Conservation (phyloP, 164 flowering plant genomes). For the Vitis cinerea region DNA sequence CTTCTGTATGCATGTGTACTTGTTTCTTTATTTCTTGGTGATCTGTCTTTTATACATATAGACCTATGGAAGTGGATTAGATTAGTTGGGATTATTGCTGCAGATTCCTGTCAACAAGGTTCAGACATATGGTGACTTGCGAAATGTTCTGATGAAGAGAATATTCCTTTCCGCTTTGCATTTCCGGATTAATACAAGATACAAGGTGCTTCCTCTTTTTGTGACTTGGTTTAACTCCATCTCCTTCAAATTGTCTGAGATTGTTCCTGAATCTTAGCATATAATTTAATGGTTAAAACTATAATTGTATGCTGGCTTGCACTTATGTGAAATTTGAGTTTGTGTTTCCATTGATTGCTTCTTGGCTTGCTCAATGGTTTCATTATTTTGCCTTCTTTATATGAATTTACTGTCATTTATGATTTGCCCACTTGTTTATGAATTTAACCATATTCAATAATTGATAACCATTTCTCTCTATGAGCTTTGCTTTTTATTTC, state of each 20-base stretch:
- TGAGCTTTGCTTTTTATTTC: too few species aligned
- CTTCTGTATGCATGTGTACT: too few species aligned
- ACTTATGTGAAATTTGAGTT: too few species aligned
- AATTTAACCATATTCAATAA: not conserved
- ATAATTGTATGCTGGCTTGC: too few species aligned
- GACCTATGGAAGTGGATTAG: not conserved
- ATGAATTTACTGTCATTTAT: not conserved
- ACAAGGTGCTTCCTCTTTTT: slow-evolving; percentile 57
- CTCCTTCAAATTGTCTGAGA: too few species aligned
- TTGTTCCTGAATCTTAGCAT: too few species aligned
- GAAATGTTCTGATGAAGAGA: slow-evolving; percentile 93
- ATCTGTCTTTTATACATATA: too few species aligned
- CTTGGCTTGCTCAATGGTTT: too few species aligned
- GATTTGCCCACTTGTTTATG: not conserved
- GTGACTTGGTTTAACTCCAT: too few species aligned
- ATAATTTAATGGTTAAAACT: too few species aligned
- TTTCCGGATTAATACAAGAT: slow-evolving; percentile 94
- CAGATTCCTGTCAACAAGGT: slow-evolving; percentile 92
- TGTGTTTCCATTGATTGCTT: too few species aligned
- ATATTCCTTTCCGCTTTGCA: slow-evolving; percentile 96
- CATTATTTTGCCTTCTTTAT: not conserved
- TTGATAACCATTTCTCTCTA: not conserved
- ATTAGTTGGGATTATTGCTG: slow-evolving; percentile 16
- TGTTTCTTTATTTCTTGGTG: too few species aligned
- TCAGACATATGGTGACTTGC: slow-evolving; percentile 75